Evolutionary conservation across 2,329 filamentous ascomycete genomes (phyloP).

Genomic region (Botrytis elliptica): DNA sequence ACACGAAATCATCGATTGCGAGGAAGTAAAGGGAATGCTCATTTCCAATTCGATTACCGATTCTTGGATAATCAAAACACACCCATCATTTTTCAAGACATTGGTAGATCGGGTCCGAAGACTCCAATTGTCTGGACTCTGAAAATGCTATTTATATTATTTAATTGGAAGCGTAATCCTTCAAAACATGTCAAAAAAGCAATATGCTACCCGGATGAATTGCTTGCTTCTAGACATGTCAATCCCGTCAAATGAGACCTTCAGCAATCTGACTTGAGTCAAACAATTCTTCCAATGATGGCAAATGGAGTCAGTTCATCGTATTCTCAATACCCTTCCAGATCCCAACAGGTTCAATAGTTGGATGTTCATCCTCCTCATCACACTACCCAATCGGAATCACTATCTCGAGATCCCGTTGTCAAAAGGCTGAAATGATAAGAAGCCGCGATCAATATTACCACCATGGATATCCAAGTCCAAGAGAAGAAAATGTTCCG

Average conservation of each 20-base stretch:
- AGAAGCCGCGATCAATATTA: background rate
- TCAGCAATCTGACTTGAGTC: background rate
- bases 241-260: background rate
- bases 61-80: background rate
- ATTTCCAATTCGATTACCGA: background rate
- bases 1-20: background rate
- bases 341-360: background rate
- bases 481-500: background rate
- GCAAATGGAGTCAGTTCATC: background rate
- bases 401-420: background rate
- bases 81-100: conserved; percentile 1
- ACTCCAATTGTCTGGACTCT: background rate
- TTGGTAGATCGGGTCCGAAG: background rate
- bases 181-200: background rate
- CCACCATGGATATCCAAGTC: background rate
- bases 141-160: background rate
- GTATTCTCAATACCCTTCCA: background rate
- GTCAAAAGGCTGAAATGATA: conserved; percentile 5
- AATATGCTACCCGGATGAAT: background rate
- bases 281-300: background rate
- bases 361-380: background rate
- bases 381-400: conserved; percentile 4
- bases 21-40: background rate
- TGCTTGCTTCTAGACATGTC: background rate
- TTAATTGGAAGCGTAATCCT: background rate